Conservation (phyloP, 148 eudicot species). For the Chenopodium album region DNA sequence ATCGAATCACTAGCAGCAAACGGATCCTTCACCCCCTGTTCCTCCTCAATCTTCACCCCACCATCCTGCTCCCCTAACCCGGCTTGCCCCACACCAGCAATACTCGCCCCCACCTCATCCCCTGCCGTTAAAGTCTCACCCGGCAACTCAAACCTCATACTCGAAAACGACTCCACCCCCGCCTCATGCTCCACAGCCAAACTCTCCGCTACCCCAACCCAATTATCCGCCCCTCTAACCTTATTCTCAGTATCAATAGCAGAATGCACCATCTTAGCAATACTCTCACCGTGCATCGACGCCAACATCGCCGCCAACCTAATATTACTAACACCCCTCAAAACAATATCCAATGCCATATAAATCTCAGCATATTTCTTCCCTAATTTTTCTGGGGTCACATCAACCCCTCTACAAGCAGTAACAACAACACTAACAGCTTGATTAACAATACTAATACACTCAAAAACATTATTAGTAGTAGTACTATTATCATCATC, state of each 20-base stretch:
- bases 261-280: conserved; percentile 94
- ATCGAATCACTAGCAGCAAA: conserved; percentile 89
- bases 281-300: conserved; percentile 76
- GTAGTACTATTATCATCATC: conserved; percentile 18
- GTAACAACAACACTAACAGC: conserved; percentile 75
- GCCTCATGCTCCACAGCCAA: conserved; percentile 64
- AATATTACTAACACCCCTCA: conserved; percentile 84
- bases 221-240: conserved; percentile 88
- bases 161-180: conserved; percentile 59
- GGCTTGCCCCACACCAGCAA: conserved; percentile 37
- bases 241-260: conserved; percentile 75
- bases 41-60: conserved; percentile 43
- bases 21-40: conserved; percentile 67
- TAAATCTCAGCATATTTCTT: conserved; percentile 87
- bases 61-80: conserved; percentile 51
- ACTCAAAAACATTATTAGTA: conserved; percentile 64
- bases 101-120: conserved; percentile 69
- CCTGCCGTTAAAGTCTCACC: conserved; percentile 72
- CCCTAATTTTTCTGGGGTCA: conserved; percentile 74
- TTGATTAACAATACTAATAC: conserved; percentile 85
- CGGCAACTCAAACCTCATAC: conserved; percentile 71
- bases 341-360: conserved; percentile 91
- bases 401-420: conserved; percentile 80
- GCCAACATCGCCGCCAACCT: conserved; percentile 88
- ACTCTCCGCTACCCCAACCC: conserved; percentile 48